These are phyloP conservation scores for Penicillium verrucosum DNA, from an alignment of 2,329 filamentous ascomycete species.

Conservation along the genomic window DNA sequence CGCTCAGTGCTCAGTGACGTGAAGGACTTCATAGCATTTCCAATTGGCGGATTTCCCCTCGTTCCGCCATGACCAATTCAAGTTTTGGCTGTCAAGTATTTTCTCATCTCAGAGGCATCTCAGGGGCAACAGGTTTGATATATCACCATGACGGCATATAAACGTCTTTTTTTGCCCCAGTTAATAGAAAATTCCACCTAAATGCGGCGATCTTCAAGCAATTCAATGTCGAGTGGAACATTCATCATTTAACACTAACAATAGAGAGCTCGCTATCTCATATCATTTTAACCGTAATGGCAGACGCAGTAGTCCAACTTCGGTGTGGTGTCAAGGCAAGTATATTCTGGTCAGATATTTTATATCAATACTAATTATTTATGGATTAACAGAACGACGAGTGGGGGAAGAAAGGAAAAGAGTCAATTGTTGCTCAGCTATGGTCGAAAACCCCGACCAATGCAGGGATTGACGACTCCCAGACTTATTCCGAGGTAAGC, in stretches of 20 bases:
- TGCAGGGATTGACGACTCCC: slow-evolving; percentile 62
- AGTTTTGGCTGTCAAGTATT: background rate
- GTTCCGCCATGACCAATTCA: too few relatives aligned
- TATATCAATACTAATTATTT: background rate
- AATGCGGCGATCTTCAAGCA: background rate
- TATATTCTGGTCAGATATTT: slow-evolving; percentile 1
- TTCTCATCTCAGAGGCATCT: background rate
- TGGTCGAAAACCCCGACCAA: slow-evolving; percentile 63
- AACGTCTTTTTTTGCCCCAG: background rate
- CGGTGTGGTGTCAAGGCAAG: slow-evolving; percentile 52
- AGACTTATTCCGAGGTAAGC: slow-evolving; percentile 60
- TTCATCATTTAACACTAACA: background rate
- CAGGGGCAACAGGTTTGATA: background rate
- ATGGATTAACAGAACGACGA: slow-evolving; percentile 53
- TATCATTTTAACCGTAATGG: slow-evolving; percentile 36
- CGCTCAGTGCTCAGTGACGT: background rate
- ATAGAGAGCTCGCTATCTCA: background rate
- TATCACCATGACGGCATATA: slow-evolving; percentile 13
- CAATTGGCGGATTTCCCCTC: background rate
- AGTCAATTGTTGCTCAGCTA: slow-evolving; percentile 64
- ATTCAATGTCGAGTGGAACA: background rate
- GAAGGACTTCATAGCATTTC: background rate
- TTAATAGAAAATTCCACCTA: background rate
- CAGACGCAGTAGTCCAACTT: slow-evolving; percentile 52
- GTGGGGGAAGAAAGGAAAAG: slow-evolving; percentile 66